Percentiles rank a stretch among this genome's conserved stretches.
phyloP scores from a whole-genome alignment of 345 rosid species.

The Theobroma cacao region DNA sequence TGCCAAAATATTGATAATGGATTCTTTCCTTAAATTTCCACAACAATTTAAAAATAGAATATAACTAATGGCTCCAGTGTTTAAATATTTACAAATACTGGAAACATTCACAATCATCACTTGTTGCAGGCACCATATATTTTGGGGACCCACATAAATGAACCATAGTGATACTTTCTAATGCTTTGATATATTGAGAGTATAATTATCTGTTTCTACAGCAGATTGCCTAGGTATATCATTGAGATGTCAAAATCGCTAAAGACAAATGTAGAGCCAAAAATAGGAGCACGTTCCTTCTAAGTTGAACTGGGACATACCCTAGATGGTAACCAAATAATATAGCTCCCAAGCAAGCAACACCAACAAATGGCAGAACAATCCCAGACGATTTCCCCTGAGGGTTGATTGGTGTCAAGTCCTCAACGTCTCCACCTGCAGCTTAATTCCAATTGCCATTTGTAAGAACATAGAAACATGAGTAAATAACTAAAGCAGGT shows the following conservation, averaged over 20 bases:
- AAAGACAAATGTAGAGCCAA: not conserved
- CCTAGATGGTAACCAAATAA: constrained; percentile 97
- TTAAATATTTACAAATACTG: not conserved
- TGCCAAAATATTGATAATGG: not conserved
- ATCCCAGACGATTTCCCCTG: constrained; percentile 60
- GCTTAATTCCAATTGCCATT: constrained; percentile 14
- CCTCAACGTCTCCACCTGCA: constrained; percentile 73
- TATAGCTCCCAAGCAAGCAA: constrained; percentile 96
- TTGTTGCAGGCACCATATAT: not conserved
- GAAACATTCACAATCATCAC: not conserved
- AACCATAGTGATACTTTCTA: not conserved
- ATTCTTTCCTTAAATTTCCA: not conserved
- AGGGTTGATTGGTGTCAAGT: constrained; percentile 43
- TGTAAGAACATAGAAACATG: not conserved
- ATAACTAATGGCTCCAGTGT: not conserved
- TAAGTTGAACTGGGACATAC: constrained; percentile 38
- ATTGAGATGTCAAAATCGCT: not conserved
- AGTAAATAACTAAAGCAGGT: not conserved
- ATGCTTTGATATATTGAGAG: not conserved
- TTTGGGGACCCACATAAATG: not conserved
- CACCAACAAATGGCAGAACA: constrained; percentile 83
- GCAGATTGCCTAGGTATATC: not conserved
- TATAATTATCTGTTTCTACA: not conserved
- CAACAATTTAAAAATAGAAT: not conserved
- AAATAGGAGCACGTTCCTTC: not conserved